Base-by-base conservation (phyloP, 331 rosid species). In the Erythrophleum ivorense region DNA sequence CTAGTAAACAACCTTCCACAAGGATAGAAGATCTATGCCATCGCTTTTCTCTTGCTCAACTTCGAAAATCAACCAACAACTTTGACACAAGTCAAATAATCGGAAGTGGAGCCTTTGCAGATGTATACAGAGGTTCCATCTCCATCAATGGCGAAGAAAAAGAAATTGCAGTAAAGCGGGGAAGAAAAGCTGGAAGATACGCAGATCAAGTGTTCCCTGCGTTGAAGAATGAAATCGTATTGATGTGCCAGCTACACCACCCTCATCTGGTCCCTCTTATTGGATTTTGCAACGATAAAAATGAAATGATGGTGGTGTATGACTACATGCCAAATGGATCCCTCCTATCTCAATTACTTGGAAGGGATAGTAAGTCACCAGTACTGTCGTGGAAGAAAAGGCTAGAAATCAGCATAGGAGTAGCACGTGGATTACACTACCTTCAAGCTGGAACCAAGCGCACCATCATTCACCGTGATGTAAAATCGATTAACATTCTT, bases 371-470 rank as follows among this genome's bases (percentile, higher is more conserved):
- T 5, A 67, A 2, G 1, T 75, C 73, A 36, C 4, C 49, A 19
- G 1, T 2, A 24, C 19, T 81, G 0, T 19, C 88, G 18, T 85
- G 85, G 84, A 75, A 49, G 81, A 80, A 41, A 41, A 84, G 66
- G 16, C 15, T 59, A 59, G 66, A 24, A 4, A 11, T 59, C 0
- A 29, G 66, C 4, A 11, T 29, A 3, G 40, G 66, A 2, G 16
- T 24, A 13, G 38, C 66, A 2, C 18, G 66, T 24, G 66, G 38
- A 11, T 24, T 59, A 59, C 40, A 59, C 66, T 59, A 59, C 38
- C 66, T 59, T 59, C 66, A 59, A 16, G 9, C 36, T 0, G 66
- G 18, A 9, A 29, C 66, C 66, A 59, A 59, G 29, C 3, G 18
- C 6, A 29, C 38, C 21, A 71, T 81, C 19, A 2, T 81, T 71